Evolutionary conservation across 2,329 filamentous ascomycete species (phyloP), one percentile per base, ranked within the genome.

Genomic region (Ilyonectria sp.): DNA sequence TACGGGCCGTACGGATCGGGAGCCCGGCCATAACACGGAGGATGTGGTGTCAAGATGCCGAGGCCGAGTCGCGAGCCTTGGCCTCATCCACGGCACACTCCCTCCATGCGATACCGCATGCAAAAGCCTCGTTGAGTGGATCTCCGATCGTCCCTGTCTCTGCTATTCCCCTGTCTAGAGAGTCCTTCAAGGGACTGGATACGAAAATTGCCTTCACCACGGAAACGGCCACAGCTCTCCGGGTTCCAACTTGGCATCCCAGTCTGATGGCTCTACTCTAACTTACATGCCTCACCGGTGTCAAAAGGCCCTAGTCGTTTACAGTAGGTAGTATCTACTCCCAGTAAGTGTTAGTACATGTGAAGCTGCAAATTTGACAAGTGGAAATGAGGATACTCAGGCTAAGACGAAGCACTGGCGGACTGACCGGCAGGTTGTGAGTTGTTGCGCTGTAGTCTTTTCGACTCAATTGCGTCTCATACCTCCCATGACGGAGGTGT

Each of bases 1-100:
- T 13, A 31, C 50, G 33, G 10, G 29, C 50, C n/a, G n/a, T 33
- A 5, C 50, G 29, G 50, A 53, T 35, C 29, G 29, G 49, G n/a
- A 19, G 9, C 15, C 50, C 31, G 31, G 50, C 50, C n/a, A 31
- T 53, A 31, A 9, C 19, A 31, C 50, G 31, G 50, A 53, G 50
- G 44, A 43, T n/a, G 17, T 17, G 15, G 40, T 43, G 15, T 43
- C 40, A 17, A n/a, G 7, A 43, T n/a, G 50, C 50, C 50, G 19
- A 53, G 35, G 50, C 50, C 50, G 50, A 53, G n/a, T 15, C 31
- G 29, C 50, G 50, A 53, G 50, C 31, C n/a, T 21, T 13, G 11
- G 3, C 49, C 26, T 33, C 49, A 35, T 46, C 44, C 44, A 46
- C 6, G 49, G 19, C 10, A 8, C 6, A n/a, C n/a, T 21, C 19